phyloP scores from a whole-genome alignment of 2,329 filamentous ascomycete species.

The Zelopaecilomyces penicillatus region DNA sequence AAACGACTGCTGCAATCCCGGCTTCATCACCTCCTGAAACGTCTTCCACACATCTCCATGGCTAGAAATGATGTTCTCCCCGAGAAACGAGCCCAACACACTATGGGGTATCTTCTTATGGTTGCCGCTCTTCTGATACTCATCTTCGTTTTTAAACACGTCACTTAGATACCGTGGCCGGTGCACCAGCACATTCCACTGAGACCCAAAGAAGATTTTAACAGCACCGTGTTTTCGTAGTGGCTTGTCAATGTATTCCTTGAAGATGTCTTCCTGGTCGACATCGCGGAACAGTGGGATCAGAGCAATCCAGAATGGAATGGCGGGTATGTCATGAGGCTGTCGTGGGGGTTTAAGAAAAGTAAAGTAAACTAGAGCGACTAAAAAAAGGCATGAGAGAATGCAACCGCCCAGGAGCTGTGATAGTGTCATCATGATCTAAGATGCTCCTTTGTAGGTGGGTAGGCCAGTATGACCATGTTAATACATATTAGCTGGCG shows the following conservation, averaged over 20 bases:
- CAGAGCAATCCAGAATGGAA: constrained; percentile 36
- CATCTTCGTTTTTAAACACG: constrained; percentile 24
- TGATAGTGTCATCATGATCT: too few species aligned
- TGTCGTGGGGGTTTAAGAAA: constrained; percentile 17
- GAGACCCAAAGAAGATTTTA: constrained; percentile 39
- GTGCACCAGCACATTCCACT: constrained; percentile 40
- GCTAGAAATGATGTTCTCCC: constrained; percentile 32
- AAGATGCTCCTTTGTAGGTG: too few species aligned
- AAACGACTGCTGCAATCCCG: constrained; percentile 22
- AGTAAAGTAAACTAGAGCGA: constrained; percentile 6
- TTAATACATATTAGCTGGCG: too few species aligned
- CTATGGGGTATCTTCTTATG: constrained; percentile 32
- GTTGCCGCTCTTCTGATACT: constrained; percentile 31
- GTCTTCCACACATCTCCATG: constrained; percentile 27
- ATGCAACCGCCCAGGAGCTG: too few species aligned
- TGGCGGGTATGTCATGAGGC: constrained; percentile 30
- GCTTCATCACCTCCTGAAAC: constrained; percentile 27
- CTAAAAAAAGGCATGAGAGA: neutral
- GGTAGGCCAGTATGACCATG: too few species aligned
- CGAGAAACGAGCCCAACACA: constrained; percentile 28
- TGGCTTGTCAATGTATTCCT: constrained; percentile 28
- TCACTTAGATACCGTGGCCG: constrained; percentile 34
- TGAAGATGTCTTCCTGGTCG: constrained; percentile 34
- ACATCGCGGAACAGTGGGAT: constrained; percentile 33
- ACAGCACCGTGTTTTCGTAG: constrained; percentile 34